Base-by-base conservation (phyloP, 2,329 filamentous ascomycete genomes). In the Thelonectria rubi region DNA sequence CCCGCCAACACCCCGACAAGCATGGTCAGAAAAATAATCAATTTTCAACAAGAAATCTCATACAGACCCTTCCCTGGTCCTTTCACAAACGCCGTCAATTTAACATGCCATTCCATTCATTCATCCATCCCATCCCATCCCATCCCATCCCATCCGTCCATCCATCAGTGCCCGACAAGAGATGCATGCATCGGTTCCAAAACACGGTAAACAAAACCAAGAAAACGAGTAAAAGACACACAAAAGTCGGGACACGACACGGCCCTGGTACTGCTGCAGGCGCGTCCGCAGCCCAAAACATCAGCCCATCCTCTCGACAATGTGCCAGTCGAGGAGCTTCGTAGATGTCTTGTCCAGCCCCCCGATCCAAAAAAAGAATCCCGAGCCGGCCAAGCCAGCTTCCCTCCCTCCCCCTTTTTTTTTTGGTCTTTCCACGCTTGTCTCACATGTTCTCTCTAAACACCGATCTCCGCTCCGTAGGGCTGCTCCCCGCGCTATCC, bases 381-480 rank as follows among this genome's bases (percentile, higher is more conserved):
- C 21, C 21, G 5, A 30, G 26, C 26, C 26, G 10, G 7, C 26
- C 26, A 30, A 30, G 7, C 26, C 26, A 30, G 7, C 26, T 8
- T 4, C 24, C 24, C 24, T 24, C 7, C 26, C 10, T 30, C 26
- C 26, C 10, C 10, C 10, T 30, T 30, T 30, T 30, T 6, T 9
- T 30, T 30, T 30, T 2, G 7, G n/a, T n/a, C n/a, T n/a, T 9
- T 9, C 32, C 17, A 50, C 21, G 48, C 37, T 18, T 17, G 26
- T 40, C 43, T 76, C 75, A 91, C 73, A 92, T 84, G 64, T 90
- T 84, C 79, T 93, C 90, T 61, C 83, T 81, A 71, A 92, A 93
- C 66, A 91, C 83, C 63, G 88, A 91, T 73, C 85, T 84, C 76
- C 89, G 81, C 79, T 90, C 89, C 9, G 85, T 85, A n/a, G 87